These are phyloP conservation scores for Ehretia macrophylla DNA, from an alignment of 257 asterid genomes.

Conservation along the genomic window DNA sequence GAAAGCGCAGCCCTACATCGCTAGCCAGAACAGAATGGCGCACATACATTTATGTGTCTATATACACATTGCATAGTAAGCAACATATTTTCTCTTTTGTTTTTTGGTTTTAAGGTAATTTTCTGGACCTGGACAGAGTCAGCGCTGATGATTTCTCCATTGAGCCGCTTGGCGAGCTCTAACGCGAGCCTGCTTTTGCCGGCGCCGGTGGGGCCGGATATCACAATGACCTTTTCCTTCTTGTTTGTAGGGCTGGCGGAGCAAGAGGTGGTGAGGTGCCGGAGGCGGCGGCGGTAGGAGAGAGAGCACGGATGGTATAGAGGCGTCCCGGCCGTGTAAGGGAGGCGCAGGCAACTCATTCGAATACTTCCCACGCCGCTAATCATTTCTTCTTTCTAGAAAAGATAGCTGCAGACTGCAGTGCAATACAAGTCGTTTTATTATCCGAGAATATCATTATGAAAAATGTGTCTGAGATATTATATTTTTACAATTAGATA, in stretches of 20 bases:
- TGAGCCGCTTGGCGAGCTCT: conserved; percentile 81
- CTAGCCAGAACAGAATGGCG: too few relatives aligned
- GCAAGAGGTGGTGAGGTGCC: conserved; percentile 36
- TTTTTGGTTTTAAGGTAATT: neutral
- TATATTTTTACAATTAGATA: too few relatives aligned
- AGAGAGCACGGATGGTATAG: conserved; percentile 25
- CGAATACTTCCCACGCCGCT: conserved; percentile 25
- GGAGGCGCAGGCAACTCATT: conserved; percentile 46
- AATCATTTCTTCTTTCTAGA: too few relatives aligned
- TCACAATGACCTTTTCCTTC: conserved; percentile 66
- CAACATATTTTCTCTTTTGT: neutral
- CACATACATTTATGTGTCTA: too few relatives aligned
- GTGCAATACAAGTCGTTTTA: too few relatives aligned
- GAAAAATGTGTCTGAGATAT: too few relatives aligned
- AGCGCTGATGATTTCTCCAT: conserved; percentile 91
- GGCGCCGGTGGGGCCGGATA: conserved; percentile 97
- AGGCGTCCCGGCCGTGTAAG: conserved; percentile 29
- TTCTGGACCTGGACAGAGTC: conserved; percentile 83
- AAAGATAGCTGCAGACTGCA: neutral
- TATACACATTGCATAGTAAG: neutral
- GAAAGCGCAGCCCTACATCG: neutral
- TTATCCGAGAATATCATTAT: too few relatives aligned
- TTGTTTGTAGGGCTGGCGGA: conserved; percentile 21
- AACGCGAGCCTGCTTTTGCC: conserved; percentile 88
- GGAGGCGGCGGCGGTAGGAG: conserved; percentile 19